Conservation (phyloP, 2,329 filamentous ascomycete species). For the Talaromyces sp. region DNA sequence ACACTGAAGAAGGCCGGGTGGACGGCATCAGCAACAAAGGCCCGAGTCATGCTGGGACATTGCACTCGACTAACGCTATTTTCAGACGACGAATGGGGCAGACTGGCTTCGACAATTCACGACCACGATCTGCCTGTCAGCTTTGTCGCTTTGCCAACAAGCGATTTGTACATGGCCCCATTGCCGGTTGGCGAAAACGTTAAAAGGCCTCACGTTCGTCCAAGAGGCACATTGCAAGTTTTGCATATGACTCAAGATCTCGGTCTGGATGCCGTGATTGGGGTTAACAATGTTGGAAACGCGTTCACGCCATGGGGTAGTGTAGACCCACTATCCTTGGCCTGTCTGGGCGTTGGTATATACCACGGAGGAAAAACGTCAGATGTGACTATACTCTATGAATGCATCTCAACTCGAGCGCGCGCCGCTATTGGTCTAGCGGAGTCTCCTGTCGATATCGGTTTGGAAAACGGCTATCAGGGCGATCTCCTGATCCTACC, state of each 20-base stretch:
- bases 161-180: constrained; percentile 69
- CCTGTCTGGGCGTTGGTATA: constrained; percentile 59
- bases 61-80: constrained; percentile 64
- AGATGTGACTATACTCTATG: constrained; percentile 57
- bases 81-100: constrained; percentile 44
- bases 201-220: constrained; percentile 16
- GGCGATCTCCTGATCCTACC: neutral
- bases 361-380: constrained; percentile 62
- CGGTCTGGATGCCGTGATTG: constrained; percentile 56
- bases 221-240: constrained; percentile 60
- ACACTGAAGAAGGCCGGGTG: constrained; percentile 49
- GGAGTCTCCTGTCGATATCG: neutral
- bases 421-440: neutral
- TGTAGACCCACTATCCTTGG: constrained; percentile 61
- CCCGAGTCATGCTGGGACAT: constrained; percentile 60
- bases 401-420: constrained; percentile 46
- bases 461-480: neutral
- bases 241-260: constrained; percentile 57
- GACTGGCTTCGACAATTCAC: constrained; percentile 46
- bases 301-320: constrained; percentile 68
- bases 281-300: constrained; percentile 70
- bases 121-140: constrained; percentile 52
- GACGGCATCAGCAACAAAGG: constrained; percentile 37
- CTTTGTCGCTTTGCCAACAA: constrained; percentile 67
- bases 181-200: constrained; percentile 22